A percentile compares a stretch with the other conserved stretches of the same genome.
phyloP scores from a whole-genome alignment of 2,329 filamentous ascomycete genomes.

The Canariomyces notabilis region DNA sequence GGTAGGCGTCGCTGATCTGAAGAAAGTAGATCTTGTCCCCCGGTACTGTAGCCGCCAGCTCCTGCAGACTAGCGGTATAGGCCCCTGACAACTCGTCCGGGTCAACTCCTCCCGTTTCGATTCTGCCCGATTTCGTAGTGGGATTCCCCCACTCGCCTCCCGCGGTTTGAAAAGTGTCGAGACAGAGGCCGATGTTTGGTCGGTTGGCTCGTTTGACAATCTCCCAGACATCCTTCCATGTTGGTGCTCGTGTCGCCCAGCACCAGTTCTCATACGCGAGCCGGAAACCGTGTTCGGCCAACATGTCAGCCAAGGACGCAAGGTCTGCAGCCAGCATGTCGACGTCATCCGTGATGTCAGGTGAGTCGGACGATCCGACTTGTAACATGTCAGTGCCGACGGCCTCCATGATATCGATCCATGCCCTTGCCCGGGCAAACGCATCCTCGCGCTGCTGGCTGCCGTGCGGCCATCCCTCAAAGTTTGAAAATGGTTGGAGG shows the following conservation, averaged over 20 bases:
- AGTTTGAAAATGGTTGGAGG: slow-evolving; percentile 71
- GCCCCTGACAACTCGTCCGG: slow-evolving; percentile 42
- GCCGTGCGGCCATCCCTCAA: slow-evolving; percentile 65
- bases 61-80: slow-evolving; percentile 51
- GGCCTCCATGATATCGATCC: slow-evolving; percentile 67
- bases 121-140: slow-evolving; percentile 54
- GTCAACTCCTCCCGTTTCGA: slow-evolving; percentile 40
- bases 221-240: slow-evolving; percentile 65
- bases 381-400: slow-evolving; percentile 67
- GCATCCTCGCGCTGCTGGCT: slow-evolving; percentile 56
- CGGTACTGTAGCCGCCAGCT: slow-evolving; percentile 54
- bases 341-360: slow-evolving; percentile 47
- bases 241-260: slow-evolving; percentile 66
- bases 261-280: slow-evolving; percentile 81
- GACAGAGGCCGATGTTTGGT: slow-evolving; percentile 65
- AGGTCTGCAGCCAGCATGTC: slow-evolving; percentile 56
- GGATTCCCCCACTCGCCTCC: slow-evolving; percentile 72
- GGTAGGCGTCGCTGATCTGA: slow-evolving; percentile 72
- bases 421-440: slow-evolving; percentile 58
- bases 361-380: slow-evolving; percentile 59
- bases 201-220: slow-evolving; percentile 59
- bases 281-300: slow-evolving; percentile 51
- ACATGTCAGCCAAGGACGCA: slow-evolving; percentile 56
- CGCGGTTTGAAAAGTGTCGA: slow-evolving; percentile 73
- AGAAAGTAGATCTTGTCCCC: slow-evolving; percentile 68